A percentile compares a stretch with the other conserved stretches of the same genome.
These are phyloP conservation scores for Neckera pumila DNA, from an alignment of 225 moss, liverwort and hornwort species.

Conservation along the genomic window DNA sequence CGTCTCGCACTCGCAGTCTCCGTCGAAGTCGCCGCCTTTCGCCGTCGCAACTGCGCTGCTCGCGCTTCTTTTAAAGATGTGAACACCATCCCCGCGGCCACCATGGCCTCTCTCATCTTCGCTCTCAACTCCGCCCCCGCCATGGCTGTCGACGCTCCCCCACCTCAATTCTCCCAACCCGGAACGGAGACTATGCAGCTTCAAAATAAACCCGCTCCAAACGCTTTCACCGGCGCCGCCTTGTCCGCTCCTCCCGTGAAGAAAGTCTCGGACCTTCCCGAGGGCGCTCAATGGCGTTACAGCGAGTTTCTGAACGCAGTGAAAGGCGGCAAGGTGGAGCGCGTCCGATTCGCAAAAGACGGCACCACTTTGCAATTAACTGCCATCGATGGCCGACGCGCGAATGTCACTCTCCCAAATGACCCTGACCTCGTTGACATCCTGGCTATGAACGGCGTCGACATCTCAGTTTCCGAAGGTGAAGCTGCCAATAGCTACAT, in stretches of 20 bases:
- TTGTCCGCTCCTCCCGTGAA: constrained; percentile 13
- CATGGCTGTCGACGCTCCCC: background rate
- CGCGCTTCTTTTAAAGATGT: constrained; percentile 3
- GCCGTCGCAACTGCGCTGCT: background rate
- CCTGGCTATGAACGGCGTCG: constrained; percentile 29
- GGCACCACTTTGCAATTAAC: constrained; percentile 23
- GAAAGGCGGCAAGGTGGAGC: constrained; percentile 31
- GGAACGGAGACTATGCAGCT: background rate
- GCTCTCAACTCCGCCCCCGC: constrained; percentile 4
- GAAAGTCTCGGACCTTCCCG: constrained; percentile 20
- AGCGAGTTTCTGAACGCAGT: constrained; percentile 33
- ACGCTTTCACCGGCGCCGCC: background rate
- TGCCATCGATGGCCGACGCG: constrained; percentile 12
- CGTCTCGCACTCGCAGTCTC: constrained; percentile 21
- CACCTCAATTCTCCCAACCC: background rate
- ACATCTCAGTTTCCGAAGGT: constrained; percentile 29
- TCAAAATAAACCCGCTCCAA: background rate
- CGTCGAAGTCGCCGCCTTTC: background rate
- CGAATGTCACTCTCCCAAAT: constrained; percentile 21
- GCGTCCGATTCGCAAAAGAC: constrained; percentile 18
- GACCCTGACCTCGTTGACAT: constrained; percentile 31
- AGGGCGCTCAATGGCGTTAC: constrained; percentile 34
- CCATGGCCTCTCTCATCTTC: constrained; percentile 17
- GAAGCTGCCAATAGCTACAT: constrained; percentile 32
- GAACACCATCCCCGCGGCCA: constrained; percentile 22